Base-by-base conservation (phyloP, 2,329 filamentous ascomycete species). In the Fonsecaea pugnacius region DNA sequence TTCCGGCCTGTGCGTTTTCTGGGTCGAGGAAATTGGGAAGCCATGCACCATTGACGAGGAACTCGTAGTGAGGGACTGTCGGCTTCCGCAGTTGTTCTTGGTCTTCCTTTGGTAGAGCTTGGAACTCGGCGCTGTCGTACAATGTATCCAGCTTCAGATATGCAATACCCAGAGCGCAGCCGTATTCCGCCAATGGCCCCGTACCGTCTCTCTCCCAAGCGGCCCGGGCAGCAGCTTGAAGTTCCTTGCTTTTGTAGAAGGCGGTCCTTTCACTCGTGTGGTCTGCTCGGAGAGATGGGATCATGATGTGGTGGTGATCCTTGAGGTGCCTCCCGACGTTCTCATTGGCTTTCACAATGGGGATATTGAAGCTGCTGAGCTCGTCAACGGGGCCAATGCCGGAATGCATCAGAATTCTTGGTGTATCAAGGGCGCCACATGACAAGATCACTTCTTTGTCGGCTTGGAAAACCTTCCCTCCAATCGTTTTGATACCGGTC, bases 1-100 rank as follows among this genome's bases (percentile, higher is more conserved):
- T 67, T 40, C 72, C 69, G 3, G 71, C 40, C 6, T 69, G 64
- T 4, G 73, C 59, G 14, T 67, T 69, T n/a, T 53, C 55, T 4
- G 71, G 67, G 54, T 72, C 65, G 35, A 69, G 36, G 32, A 72
- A 71, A 32, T 66, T 57, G 7, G 70, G 62, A 12, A 69, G 24
- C 33, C 57, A 58, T n/a, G 59, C 46, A 9, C 21, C 65, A 35
- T 67, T 67, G 16, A 69, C 40, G 8, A 82, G 61, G 16, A 88
- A 72, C 68, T 89, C 87, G 67, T 80, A 87, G 54, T 84, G 80
- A 0, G 87, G 87, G 1, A 88, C 78, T 0, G 82, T 85, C 14
- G 80, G 76, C 21, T 77, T 77, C 50, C 71, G 72, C 0, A 89
- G 72, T 65, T 79, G 82, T 0, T 74, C 72, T 68, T 83, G 79